Evolutionary conservation across 495 filamentous ascomycete genomes (phyloP).

Genomic region (Cudoniella acicularis): DNA sequence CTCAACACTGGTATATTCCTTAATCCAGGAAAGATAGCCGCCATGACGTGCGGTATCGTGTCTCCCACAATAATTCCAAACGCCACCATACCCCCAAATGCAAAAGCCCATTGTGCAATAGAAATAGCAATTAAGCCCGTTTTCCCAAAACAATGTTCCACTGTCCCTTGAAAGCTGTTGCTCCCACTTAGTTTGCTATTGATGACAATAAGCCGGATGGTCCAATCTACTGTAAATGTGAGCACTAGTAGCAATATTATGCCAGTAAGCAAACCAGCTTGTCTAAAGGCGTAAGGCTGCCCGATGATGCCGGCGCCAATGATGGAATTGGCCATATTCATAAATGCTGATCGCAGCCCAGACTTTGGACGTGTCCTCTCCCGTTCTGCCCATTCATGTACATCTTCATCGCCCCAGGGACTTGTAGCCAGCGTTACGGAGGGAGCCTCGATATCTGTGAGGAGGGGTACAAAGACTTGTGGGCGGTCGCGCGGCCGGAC

Average conservation of each 20-base stretch:
- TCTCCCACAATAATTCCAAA: slow-evolving; percentile 98
- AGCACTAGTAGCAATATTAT: slow-evolving; percentile 71
- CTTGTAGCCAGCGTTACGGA: slow-evolving; percentile 72
- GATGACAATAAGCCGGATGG: slow-evolving; percentile 90
- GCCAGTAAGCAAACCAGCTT: slow-evolving; percentile 81
- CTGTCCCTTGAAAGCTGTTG: slow-evolving; percentile 88
- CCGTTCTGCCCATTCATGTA: slow-evolving; percentile 37
- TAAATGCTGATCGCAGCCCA: slow-evolving; percentile 59
- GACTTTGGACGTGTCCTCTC: slow-evolving; percentile 46
- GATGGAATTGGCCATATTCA: slow-evolving; percentile 99
- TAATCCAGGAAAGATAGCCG: slow-evolving; percentile 75
- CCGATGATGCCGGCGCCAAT: slow-evolving; percentile 98
- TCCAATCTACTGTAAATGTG: slow-evolving; percentile 91
- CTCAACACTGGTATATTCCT: slow-evolving; percentile 70
- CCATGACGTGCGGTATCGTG: slow-evolving; percentile 85
- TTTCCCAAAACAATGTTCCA: slow-evolving; percentile 89
- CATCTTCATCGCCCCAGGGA: slow-evolving; percentile 35
- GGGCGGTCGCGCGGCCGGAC: slow-evolving; percentile 33
- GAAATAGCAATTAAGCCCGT: slow-evolving; percentile 85
- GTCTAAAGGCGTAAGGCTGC: slow-evolving; percentile 89
- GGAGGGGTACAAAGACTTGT: slow-evolving; percentile 62
- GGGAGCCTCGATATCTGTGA: slow-evolving; percentile 85
- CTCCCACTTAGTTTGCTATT: slow-evolving; percentile 93
- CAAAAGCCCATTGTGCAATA: slow-evolving; percentile 94
- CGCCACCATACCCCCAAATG: slow-evolving; percentile 97